Conservation (phyloP, 148 eudicot species). For the Silene latifolia region DNA sequence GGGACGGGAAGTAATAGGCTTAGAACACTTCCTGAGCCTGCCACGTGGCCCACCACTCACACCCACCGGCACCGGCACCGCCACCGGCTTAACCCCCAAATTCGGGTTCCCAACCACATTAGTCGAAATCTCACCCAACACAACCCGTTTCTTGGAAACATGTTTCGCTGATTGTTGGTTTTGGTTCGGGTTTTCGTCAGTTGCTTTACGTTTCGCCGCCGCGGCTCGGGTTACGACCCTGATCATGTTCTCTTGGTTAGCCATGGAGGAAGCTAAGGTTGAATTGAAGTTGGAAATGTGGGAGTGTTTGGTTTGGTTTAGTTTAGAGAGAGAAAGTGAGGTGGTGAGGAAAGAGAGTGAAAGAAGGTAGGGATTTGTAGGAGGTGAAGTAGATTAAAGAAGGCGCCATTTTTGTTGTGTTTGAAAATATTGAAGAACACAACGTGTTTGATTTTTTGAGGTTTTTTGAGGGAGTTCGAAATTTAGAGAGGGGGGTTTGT, state of each 20-base stretch:
- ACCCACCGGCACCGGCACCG: neutral
- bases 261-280: slow-evolving; percentile 30
- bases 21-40: slow-evolving; percentile 28
- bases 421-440: neutral
- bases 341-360: neutral
- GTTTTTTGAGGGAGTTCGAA: neutral
- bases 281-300: neutral
- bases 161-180: slow-evolving; percentile 15
- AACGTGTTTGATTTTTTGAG: neutral
- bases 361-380: neutral
- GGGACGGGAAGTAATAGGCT: slow-evolving; percentile 11
- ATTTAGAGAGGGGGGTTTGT: neutral
- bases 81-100: slow-evolving; percentile 8
- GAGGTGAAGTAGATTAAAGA: neutral
- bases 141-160: slow-evolving; percentile 51
- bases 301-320: too few species aligned
- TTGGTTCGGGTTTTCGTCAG: slow-evolving; percentile 25
- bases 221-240: slow-evolving; percentile 54
- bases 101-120: slow-evolving; percentile 17
- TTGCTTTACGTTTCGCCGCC: slow-evolving; percentile 47
- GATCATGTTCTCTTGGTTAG: slow-evolving; percentile 56
- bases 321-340: slow-evolving; percentile 1
- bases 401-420: neutral
- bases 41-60: neutral
- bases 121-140: slow-evolving; percentile 60